Evolutionary conservation across 2,329 filamentous ascomycete species (phyloP).

Genomic region (Microdochium bolleyi): DNA sequence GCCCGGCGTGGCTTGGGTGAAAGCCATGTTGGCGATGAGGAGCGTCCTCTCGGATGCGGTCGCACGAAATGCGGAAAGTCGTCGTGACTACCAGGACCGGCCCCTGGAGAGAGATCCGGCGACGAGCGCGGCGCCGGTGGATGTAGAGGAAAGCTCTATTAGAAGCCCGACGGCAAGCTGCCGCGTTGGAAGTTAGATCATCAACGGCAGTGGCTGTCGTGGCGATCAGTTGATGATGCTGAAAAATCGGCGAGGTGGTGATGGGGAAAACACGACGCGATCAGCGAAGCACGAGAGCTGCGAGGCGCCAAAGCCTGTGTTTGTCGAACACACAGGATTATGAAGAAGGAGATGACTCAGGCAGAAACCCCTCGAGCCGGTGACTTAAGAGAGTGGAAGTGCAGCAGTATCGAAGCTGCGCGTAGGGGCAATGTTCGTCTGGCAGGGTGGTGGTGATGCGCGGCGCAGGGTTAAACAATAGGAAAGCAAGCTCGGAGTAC

Average conservation of each 20-base stretch:
- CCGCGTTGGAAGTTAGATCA: background rate
- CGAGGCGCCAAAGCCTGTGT: background rate
- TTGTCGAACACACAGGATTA: background rate
- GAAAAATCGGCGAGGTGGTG: background rate
- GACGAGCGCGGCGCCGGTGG: background rate
- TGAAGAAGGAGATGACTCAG: background rate
- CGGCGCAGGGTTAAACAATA: background rate
- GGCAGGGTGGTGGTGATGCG: background rate
- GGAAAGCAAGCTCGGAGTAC: background rate
- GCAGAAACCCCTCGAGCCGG: background rate
- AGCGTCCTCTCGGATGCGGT: background rate
- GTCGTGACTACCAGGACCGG: background rate
- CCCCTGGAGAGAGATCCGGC: background rate
- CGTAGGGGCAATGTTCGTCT: background rate
- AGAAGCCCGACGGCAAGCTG: background rate
- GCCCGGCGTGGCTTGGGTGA: slow-evolving; percentile 55
- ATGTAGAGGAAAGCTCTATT: background rate
- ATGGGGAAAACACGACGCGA: background rate
- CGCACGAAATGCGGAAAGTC: background rate
- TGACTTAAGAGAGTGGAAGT: background rate
- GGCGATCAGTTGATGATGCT: background rate
- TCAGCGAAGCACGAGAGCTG: background rate
- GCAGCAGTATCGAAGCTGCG: background rate
- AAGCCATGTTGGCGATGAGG: slow-evolving; percentile 35
- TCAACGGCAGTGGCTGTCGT: background rate